Base-by-base conservation (phyloP, 768 basidiomycete genomes). In the Royoungia palumana region DNA sequence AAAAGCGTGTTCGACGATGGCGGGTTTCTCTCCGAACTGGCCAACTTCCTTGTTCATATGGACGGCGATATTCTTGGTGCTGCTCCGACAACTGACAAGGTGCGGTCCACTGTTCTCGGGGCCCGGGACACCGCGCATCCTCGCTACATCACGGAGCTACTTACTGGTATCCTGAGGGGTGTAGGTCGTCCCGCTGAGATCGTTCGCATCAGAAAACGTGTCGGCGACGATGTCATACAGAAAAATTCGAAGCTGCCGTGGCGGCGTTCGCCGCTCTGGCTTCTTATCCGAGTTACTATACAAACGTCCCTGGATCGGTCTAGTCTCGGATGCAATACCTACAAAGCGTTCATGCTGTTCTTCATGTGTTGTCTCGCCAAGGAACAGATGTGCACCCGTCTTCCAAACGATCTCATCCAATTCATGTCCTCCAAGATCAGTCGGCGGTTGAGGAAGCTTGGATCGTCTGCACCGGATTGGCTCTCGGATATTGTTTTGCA, bases 291-390 rank as follows among this genome's bases (percentile, higher is more conserved):
- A 28, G 62, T 73, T 3, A 48, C 51, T 1, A 32, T 74, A 14
- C 72, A 74, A 37, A 69, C 67, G 1, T 49, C 72, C 0, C 35
- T 72, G 7, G 49, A 49, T 16, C 47, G 28, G 16, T 45, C 44
- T 21, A n/a, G 46, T 28, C 40, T 44, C 4, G 59, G 55, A 1
- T 7, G 35, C 12, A 38, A 35, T 12, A 55, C 60, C 0, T 82
- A 82, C 63, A 81, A 82, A 44, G 11, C 32, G 2, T 81, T 81
- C 59, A 72, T 79, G 56, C 36, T 73, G 2, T 78, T 69, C 41
- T 61, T 78, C 42, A 56, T 73, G 30, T 54, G 68, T 6, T 34
- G 53, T 19, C 47, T 66, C 3, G 53, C 73, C 2, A 28, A 57
- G 3, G 22, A 57, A 4, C 66, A 63, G 4, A 42, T 62, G 0